These are phyloP conservation scores for Cinnamomum micranthum DNA, from an alignment of 164 flowering plant genomes.

Conservation along the genomic window DNA sequence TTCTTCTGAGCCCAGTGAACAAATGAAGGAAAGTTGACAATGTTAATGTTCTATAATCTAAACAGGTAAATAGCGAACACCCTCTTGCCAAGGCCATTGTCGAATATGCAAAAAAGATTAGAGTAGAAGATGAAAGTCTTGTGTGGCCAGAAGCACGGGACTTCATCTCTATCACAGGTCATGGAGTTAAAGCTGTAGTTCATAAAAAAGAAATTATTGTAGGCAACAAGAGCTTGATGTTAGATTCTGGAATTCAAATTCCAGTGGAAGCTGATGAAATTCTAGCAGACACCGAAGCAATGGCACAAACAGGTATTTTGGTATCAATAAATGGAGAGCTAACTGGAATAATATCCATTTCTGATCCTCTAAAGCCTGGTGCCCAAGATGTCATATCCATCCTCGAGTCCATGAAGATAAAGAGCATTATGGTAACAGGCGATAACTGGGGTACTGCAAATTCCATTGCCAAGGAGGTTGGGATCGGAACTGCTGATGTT, in stretches of 20 bases:
- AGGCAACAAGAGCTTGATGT: conserved; percentile 80
- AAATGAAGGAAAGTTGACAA: neutral
- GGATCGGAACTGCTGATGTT: conserved; percentile 46
- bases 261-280: conserved; percentile 56
- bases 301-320: conserved; percentile 81
- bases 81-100: conserved; percentile 87
- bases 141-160: conserved; percentile 55
- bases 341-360: conserved; percentile 63
- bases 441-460: conserved; percentile 91
- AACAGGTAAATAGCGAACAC: conserved; percentile 82
- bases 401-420: conserved; percentile 73
- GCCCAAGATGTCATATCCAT: conserved; percentile 67
- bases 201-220: conserved; percentile 53
- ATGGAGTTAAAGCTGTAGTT: conserved; percentile 73
- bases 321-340: conserved; percentile 57
- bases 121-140: conserved; percentile 41
- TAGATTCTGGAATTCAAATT: conserved; percentile 40
- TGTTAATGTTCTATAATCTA: neutral
- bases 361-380: conserved; percentile 83
- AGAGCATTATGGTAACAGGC: conserved; percentile 82
- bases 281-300: conserved; percentile 53
- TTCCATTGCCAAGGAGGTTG: conserved; percentile 74
- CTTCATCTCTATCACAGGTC: conserved; percentile 62
- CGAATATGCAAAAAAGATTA: conserved; percentile 65
- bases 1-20: too few species aligned